Evolutionary conservation across 768 basidiomycete genomes (phyloP), one percentile per base, ranked within the genome.

Genomic region (Leucocoprinus sp.): DNA sequence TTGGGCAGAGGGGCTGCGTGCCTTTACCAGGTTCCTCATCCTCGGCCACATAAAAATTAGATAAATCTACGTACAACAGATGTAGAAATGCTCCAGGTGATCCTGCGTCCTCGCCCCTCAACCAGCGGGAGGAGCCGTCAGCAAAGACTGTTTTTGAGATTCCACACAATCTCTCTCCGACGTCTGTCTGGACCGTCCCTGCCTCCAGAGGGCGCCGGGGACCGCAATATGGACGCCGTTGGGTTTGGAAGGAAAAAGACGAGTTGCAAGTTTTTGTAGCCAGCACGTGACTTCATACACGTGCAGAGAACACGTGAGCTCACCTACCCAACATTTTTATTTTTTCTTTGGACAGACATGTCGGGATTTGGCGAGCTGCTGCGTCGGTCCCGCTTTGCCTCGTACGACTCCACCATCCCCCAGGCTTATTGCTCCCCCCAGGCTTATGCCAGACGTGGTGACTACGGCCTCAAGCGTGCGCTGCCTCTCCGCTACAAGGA

Each of bases 111-210:
- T 86, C 18, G 66, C 82, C 73, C 76, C 87, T 90, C 87, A 64
- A 90, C 87, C 87, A 75, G 63, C 59, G 87, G 87, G 87, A 90
- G 75, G 70, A 80, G 75, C 85, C 69, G 74, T 86, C 87, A 79
- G 87, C 86, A 79, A 75, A 81, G 84, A 89, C 75, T 88, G 87
- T 90, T 89, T 90, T 88, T 75, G 84, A 84, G 83, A 69, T 66
- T 68, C 65, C 62, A 58, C n/a, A 56, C 56, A 5, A 60, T 68
- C 62, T 40, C 43, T 89, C 84, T 87, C 61, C 83, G 82, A 85
- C 85, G 75, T 71, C 82, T 88, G 86, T 89, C 85, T 89, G 85
- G 85, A 82, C 85, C 75, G 65, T 80, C 79, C 74, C 70, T 76
- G 74, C 82, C 67, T 78, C 49, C 49, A 45, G 53, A 59, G 54